phyloP scores from a whole-genome alignment of 2,329 filamentous ascomycete genomes.

The Byssothecium circinans region DNA sequence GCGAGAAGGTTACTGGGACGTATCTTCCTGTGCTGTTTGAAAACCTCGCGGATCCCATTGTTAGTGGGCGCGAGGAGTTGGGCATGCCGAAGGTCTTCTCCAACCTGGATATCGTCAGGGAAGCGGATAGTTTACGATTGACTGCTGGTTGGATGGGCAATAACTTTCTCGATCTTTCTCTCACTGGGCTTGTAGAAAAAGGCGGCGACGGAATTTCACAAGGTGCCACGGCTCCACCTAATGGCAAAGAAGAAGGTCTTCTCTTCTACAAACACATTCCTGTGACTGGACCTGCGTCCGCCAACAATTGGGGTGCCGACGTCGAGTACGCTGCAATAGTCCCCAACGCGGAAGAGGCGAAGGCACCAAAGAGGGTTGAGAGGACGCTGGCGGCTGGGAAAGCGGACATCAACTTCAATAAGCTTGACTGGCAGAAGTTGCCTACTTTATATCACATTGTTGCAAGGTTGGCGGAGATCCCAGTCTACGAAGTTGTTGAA shows the following conservation, averaged over 20 bases:
- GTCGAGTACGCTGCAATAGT: slow-evolving; percentile 56
- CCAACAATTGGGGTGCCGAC: slow-evolving; percentile 52
- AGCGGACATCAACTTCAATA: slow-evolving; percentile 53
- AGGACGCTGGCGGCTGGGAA: slow-evolving; percentile 43
- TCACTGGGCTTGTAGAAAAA: slow-evolving; percentile 25
- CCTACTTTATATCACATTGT: slow-evolving; percentile 65
- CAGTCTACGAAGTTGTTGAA: slow-evolving; percentile 58
- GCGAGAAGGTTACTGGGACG: slow-evolving; percentile 52
- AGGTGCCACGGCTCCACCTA: neutral
- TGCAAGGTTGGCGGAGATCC: slow-evolving; percentile 56
- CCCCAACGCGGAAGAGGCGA: slow-evolving; percentile 35
- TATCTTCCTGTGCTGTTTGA: slow-evolving; percentile 64
- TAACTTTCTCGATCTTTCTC: slow-evolving; percentile 35
- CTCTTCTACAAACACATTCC: slow-evolving; percentile 63
- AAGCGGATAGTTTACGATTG: slow-evolving; percentile 43
- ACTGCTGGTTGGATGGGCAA: slow-evolving; percentile 44
- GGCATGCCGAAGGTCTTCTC: slow-evolving; percentile 64
- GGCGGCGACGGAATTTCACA: slow-evolving; percentile 9
- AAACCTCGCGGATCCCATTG: slow-evolving; percentile 60
- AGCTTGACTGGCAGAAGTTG: slow-evolving; percentile 55
- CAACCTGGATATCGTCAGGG: slow-evolving; percentile 51
- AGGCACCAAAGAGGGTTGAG: slow-evolving; percentile 33
- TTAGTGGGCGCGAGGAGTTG: slow-evolving; percentile 62
- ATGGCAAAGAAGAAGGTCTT: slow-evolving; percentile 49
- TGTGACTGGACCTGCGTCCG: slow-evolving; percentile 48